Percentiles rank a stretch among this genome's conserved stretches.
phyloP scores from a whole-genome alignment of 1,284 basidiomycete species.

The Naganishia liquefaciens region DNA sequence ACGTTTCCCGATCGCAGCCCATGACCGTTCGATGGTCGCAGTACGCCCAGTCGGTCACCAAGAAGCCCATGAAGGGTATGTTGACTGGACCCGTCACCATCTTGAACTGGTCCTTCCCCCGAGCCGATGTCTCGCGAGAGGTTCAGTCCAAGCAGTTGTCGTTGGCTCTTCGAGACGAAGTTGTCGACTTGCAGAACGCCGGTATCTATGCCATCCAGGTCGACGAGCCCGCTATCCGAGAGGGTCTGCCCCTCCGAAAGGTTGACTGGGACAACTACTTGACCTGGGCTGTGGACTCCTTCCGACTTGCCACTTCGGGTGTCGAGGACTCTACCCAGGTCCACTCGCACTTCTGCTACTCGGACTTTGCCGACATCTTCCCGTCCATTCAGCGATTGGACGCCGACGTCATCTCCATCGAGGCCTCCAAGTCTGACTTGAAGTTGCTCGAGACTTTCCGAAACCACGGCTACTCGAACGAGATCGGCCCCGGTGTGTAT shows the following conservation, averaged over 20 bases:
- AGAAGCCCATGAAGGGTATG: slow-evolving; percentile 99
- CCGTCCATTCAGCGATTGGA: slow-evolving; percentile 95
- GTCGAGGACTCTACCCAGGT: slow-evolving; percentile 89
- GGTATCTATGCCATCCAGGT: slow-evolving; percentile 99
- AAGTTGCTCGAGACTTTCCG: slow-evolving; percentile 96
- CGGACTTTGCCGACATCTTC: slow-evolving; percentile 93
- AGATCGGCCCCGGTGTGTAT: slow-evolving; percentile 98
- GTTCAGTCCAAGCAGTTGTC: slow-evolving; percentile 98
- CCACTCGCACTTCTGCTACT: slow-evolving; percentile 91
- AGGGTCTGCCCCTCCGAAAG: slow-evolving; percentile 93
- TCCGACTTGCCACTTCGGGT: slow-evolving; percentile 92
- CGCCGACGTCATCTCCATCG: slow-evolving; percentile 99
- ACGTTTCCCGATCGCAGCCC: slow-evolving; percentile 87
- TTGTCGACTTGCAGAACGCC: slow-evolving; percentile 94
- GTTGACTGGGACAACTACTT: slow-evolving; percentile 94
- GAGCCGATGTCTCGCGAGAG: slow-evolving; percentile 95
- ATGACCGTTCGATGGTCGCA: slow-evolving; percentile 98
- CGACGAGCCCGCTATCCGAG: slow-evolving; percentile 98
- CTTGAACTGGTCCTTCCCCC: slow-evolving; percentile 99
- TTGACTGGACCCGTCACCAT: slow-evolving; percentile 57
- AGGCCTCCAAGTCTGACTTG: slow-evolving; percentile 97
- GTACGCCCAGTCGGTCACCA: slow-evolving; percentile 93
- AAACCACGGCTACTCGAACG: slow-evolving; percentile 92
- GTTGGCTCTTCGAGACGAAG: slow-evolving; percentile 96
- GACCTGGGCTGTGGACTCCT: slow-evolving; percentile 95